Evolutionary conservation across 345 rosid genomes (phyloP).

Genomic region (Brassica incana): DNA sequence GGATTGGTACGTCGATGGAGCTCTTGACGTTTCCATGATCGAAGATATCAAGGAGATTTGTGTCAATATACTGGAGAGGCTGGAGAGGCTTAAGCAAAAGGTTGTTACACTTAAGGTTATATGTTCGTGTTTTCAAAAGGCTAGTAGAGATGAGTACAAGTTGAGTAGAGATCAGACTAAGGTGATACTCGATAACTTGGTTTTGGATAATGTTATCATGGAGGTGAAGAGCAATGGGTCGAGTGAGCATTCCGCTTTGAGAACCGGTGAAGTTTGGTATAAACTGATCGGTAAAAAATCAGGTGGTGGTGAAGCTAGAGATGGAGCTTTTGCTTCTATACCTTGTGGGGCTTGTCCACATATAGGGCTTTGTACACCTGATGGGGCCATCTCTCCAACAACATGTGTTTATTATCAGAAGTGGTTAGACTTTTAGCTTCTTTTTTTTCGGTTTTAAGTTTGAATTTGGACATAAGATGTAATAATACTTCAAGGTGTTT

Average conservation of each 20-base stretch:
- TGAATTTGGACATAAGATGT: background rate
- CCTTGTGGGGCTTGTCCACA: slow-evolving; percentile 89
- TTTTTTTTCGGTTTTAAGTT: background rate
- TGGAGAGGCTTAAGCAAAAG: background rate
- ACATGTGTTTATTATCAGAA: slow-evolving; percentile 64
- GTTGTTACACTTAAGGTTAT: slow-evolving; percentile 59
- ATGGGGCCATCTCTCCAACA: slow-evolving; percentile 61
- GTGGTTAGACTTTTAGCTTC: slow-evolving; percentile 67
- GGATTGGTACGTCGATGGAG: slow-evolving; percentile 69
- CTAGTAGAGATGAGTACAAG: slow-evolving; percentile 7
- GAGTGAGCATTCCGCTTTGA: slow-evolving; percentile 48
- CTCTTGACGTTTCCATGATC: slow-evolving; percentile 52
- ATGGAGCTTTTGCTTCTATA: slow-evolving; percentile 62
- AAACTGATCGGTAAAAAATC: slow-evolving; percentile 37
- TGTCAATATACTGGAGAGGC: slow-evolving; percentile 13
- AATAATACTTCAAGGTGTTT: background rate
- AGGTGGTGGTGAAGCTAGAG: slow-evolving; percentile 41
- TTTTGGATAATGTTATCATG: slow-evolving; percentile 60
- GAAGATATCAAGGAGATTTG: slow-evolving; percentile 45
- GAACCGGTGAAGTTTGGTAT: slow-evolving; percentile 55
- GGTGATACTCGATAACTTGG: slow-evolving; percentile 64
- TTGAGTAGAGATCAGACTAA: slow-evolving; percentile 47
- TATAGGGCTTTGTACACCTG: slow-evolving; percentile 61
- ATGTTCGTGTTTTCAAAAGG: slow-evolving; percentile 33
- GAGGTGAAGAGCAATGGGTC: slow-evolving; percentile 64